Evolutionary conservation across 352 stramenopile genomes (phyloP).

Genomic region (Phytophthora hybrid): DNA sequence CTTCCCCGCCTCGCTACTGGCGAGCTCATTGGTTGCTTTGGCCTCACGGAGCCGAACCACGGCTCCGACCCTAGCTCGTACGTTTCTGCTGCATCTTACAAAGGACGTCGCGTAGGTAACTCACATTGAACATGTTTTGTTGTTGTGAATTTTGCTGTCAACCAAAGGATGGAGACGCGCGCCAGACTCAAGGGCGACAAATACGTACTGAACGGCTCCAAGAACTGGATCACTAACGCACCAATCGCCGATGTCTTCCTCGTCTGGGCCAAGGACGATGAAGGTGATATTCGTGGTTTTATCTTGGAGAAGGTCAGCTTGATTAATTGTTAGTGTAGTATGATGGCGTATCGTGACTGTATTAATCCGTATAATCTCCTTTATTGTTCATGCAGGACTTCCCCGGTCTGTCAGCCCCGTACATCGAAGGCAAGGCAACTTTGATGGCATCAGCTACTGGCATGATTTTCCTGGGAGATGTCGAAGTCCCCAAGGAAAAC

Average conservation of each 20-base stretch:
- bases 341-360: background rate
- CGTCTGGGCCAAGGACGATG: slow-evolving; percentile 97
- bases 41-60: slow-evolving; percentile 98
- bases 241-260: slow-evolving; percentile 98
- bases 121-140: slow-evolving; percentile 4
- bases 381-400: slow-evolving; percentile 72
- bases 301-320: slow-evolving; percentile 91
- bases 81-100: slow-evolving; percentile 20
- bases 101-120: slow-evolving; percentile 6
- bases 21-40: slow-evolving; percentile 98
- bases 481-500: slow-evolving; percentile 94
- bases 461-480: slow-evolving; percentile 99
- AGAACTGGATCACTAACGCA: slow-evolving; percentile 98
- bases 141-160: background rate
- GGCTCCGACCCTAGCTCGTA: slow-evolving; percentile 95
- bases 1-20: slow-evolving; percentile 94
- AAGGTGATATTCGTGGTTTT: slow-evolving; percentile 95
- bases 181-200: slow-evolving; percentile 87
- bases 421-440: slow-evolving; percentile 97
- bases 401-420: slow-evolving; percentile 92
- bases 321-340: background rate
- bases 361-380: background rate
- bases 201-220: slow-evolving; percentile 97
- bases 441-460: slow-evolving; percentile 96
- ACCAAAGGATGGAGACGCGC: slow-evolving; percentile 94